Evolutionary conservation across 805 yeast species (phyloP), one percentile per base, ranked within the genome.

Genomic region (Cyberlindnera sargentensis): DNA sequence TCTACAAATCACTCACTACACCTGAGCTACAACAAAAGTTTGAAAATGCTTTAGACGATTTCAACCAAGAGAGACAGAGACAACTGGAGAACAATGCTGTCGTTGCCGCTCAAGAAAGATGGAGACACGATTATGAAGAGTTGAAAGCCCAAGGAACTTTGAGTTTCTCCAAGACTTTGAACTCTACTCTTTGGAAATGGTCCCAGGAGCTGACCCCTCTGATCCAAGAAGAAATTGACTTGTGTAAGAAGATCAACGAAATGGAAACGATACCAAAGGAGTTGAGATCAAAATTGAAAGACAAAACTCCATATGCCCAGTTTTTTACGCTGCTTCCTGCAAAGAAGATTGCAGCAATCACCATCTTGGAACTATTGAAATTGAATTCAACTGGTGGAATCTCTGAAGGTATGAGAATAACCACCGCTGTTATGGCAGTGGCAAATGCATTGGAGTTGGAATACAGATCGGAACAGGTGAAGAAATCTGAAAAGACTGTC

Each of bases 381-480:
- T 64, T 84, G 42, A 78, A 82, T 48, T 76, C 89, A 3, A 78
- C 90, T 2, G 82, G 86, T 33, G 95, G 89, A 34, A 73, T 80
- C 29, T 70, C 73, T 9, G 88, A 84, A 49, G 96, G 95, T 34
- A 80, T 88, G 77, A 73, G 90, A 53, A 82, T 91, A 0, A 86
- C 95, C 0, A 73, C 86, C 51, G 89, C 95, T 0, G 86, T 89
- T 11, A 67, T 84, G 20, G 71, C 84, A 0, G 88, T 91, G 4
- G 95, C 96, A 7, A 79, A 74, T 51, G 89, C 95, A 9, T 71
- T 91, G 24, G 96, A 91, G 59, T 64, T 81, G 53, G 98, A 93
- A 61, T 86, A 82, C 60, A 76, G 82, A 51, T 75, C 95, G 0
- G 88, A 84, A 54, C 71, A 72, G 50, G 63, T 85, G 38, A 63